phyloP scores from a whole-genome alignment of 139 green algal genomes.

The Micromonas pusilla region DNA sequence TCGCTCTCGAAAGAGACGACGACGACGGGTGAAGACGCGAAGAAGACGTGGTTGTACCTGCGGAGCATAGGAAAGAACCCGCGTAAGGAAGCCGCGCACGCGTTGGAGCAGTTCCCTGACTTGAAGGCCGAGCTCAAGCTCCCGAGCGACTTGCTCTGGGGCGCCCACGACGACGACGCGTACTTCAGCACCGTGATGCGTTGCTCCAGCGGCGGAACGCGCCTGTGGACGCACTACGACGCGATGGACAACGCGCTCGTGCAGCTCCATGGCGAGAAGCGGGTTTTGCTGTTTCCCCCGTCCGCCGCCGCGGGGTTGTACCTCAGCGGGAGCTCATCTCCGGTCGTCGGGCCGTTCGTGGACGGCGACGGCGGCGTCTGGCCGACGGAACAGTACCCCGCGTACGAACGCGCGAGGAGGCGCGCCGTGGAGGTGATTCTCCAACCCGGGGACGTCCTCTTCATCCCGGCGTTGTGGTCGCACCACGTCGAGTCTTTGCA shows the following conservation, averaged over 20 bases:
- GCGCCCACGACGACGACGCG: background rate
- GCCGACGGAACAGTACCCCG: slow-evolving; percentile 34
- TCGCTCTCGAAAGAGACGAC: background rate
- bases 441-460: slow-evolving; percentile 47
- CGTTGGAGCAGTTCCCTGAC: slow-evolving; percentile 43
- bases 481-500: slow-evolving; percentile 42
- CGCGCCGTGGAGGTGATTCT: slow-evolving; percentile 32
- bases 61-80: slow-evolving; percentile 48
- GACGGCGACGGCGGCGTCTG: slow-evolving; percentile 34
- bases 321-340: slow-evolving; percentile 41
- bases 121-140: slow-evolving; percentile 31
- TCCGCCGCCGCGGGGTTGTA: slow-evolving; percentile 34
- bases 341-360: slow-evolving; percentile 29
- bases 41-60: slow-evolving; percentile 43
- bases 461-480: slow-evolving; percentile 56
- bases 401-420: slow-evolving; percentile 12
- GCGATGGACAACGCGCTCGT: slow-evolving; percentile 58
- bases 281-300: slow-evolving; percentile 49
- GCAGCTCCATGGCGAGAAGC: slow-evolving; percentile 50
- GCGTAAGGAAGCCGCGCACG: slow-evolving; percentile 45
- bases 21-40: background rate
- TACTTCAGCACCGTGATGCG: slow-evolving; percentile 37
- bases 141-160: slow-evolving; percentile 15
- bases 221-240: slow-evolving; percentile 61
- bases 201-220: slow-evolving; percentile 34